Evolutionary conservation across 352 stramenopile genomes (phyloP), one percentile per base, ranked within the genome.

Genomic region (Pythium utonaiense): DNA sequence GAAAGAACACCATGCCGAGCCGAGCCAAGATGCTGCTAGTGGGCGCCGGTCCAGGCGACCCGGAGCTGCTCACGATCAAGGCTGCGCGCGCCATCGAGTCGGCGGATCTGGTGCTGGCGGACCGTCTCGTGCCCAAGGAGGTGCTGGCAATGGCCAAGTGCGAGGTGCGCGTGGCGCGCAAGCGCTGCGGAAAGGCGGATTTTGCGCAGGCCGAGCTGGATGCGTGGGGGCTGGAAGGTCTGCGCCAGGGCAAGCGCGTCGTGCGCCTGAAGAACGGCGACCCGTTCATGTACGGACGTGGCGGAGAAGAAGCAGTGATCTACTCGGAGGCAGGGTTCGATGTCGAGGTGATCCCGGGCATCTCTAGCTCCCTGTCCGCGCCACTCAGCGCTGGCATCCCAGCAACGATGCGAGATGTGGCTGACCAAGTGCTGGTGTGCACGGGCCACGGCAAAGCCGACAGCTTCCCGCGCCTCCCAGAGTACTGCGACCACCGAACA

Each of bases 231-330:
- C 69, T 93, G 14, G 81, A 98, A 45, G 94, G 72, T 6, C 69
- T 98, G 22, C 67, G 66, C 19, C 69, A 89, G 31, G 93, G 93
- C 51, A 95, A 96, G 67, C 80, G 91, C 64, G 96, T 99, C 13
- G 89, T 98, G 55, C 88, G 96, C 13, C 76, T 99, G 38, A 99
- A 99, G 78, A 98, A 98, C 76, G 96, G 96, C 48, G 96, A 99
- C 67, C 96, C 96, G 40, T 99, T 99, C 79, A 89, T 99, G 50
- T 99, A 98, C 71, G 96, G 96, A 24, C 71, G 96, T 53, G 96
- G 96, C 6, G 96, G 92, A 19, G 96, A 99, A 76, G 96, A 99
- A 74, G 84, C 80, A 2, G 73, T 88, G 41, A 79, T 93, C 64
- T 91, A 91, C 68, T 83, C 79, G 7, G 66, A 85, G 19, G 75